Evolutionary conservation across 1,139 yeast species (phyloP).

Genomic region (Geotrichum australiense): DNA sequence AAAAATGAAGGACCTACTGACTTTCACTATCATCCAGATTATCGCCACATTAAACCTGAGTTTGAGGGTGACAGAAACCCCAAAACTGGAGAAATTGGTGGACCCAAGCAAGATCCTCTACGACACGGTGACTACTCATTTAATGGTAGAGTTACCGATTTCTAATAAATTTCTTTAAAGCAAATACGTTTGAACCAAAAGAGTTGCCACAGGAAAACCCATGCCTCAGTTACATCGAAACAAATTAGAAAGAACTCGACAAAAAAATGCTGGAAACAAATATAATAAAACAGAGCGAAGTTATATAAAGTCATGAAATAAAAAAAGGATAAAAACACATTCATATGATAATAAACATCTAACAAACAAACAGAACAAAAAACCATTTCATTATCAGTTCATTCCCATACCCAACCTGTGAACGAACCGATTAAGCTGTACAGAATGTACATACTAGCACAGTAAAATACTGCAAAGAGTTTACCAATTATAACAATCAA

Average conservation of each 20-base stretch:
- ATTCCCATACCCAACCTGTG: too few relatives aligned
- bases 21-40: slow-evolving; percentile 54
- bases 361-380: too few relatives aligned
- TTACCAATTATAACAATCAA: too few relatives aligned
- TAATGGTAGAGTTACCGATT: slow-evolving; percentile 94
- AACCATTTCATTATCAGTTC: too few relatives aligned
- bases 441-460: too few relatives aligned
- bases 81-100: slow-evolving; percentile 88
- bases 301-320: neutral
- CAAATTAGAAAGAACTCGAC: neutral
- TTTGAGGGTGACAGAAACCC: slow-evolving; percentile 96
- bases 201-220: too few relatives aligned
- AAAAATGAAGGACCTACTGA: slow-evolving; percentile 53
- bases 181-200: too few relatives aligned
- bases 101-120: slow-evolving; percentile 98
- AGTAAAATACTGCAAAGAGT: too few relatives aligned
- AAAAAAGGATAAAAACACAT: too few relatives aligned
- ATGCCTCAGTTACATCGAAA: slow-evolving; percentile 1
- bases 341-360: too few relatives aligned
- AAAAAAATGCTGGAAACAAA: neutral
- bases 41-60: slow-evolving; percentile 77
- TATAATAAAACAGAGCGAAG: neutral
- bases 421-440: too few relatives aligned
- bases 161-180: too few relatives aligned
- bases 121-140: slow-evolving; percentile 91